Percentiles rank a stretch among this genome's conserved stretches.
Evolutionary conservation across 106 monocot genomes (phyloP).

Genomic region (Iris macrosiphon): DNA sequence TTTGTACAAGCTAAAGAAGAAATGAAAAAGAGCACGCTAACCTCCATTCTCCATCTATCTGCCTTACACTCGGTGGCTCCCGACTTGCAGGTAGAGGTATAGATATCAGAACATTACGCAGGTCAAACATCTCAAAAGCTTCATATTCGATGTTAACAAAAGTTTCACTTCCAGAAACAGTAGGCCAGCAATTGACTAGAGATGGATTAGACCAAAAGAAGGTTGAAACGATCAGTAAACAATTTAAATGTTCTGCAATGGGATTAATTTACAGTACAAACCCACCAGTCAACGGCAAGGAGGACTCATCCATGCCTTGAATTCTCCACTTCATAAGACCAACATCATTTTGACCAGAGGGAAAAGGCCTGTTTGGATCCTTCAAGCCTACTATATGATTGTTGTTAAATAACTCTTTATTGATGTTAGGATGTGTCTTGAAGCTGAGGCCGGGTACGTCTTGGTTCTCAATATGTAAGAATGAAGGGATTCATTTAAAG

Average conservation of each 20-base stretch:
- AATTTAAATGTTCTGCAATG: background rate
- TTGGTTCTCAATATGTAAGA: conserved; percentile 79
- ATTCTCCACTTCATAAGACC: conserved; percentile 97
- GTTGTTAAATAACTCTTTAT: conserved; percentile 92
- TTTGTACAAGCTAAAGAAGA: no score
- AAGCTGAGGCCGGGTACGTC: conserved; percentile 81
- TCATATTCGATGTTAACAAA: conserved; percentile 99
- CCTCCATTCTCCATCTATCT: conserved; percentile 99
- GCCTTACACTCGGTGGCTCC: conserved; percentile 80
- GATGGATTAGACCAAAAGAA: conserved; percentile 3
- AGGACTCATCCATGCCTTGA: conserved; percentile 81
- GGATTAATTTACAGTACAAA: background rate
- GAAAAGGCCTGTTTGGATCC: conserved; percentile 93
- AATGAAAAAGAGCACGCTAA: conserved; percentile 7
- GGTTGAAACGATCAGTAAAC: background rate
- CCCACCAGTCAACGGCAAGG: conserved; percentile 82
- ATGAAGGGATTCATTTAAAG: no score
- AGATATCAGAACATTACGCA: conserved; percentile 83
- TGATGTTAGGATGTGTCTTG: conserved; percentile 97
- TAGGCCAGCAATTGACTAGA: conserved; percentile 97
- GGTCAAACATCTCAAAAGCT: conserved; percentile 83
- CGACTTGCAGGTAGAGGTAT: conserved; percentile 87
- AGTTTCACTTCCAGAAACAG: conserved; percentile 92
- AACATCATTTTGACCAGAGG: conserved; percentile 93
- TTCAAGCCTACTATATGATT: conserved; percentile 78